Evolutionary conservation across 2,329 filamentous ascomycete genomes (phyloP).

Genomic region (Raffaelea ambrosiae): DNA sequence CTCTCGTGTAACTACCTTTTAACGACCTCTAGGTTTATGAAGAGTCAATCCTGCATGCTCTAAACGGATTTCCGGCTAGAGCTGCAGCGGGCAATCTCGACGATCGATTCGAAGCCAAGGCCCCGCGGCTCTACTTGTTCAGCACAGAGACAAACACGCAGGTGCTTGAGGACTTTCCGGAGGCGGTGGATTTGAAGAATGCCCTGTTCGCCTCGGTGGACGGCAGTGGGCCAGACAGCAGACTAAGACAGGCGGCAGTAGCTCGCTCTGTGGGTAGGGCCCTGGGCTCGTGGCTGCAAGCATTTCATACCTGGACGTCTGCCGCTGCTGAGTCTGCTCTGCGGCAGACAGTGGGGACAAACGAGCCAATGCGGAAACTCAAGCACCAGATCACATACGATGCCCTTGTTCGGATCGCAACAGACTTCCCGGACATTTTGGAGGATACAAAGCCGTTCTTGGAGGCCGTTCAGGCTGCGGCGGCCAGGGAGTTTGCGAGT

Average conservation of each 20-base stretch:
- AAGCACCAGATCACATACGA: slow-evolving; percentile 29
- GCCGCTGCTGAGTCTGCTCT: slow-evolving; percentile 14
- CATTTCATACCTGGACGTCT: slow-evolving; percentile 26
- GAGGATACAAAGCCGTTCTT: slow-evolving; percentile 18
- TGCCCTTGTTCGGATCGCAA: slow-evolving; percentile 22
- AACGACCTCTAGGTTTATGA: slow-evolving; percentile 17
- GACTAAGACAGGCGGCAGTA: not conserved
- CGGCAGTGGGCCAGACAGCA: not conserved
- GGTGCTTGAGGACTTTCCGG: slow-evolving; percentile 26
- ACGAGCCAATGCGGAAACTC: slow-evolving; percentile 25
- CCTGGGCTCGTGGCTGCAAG: slow-evolving; percentile 23
- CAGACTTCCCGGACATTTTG: slow-evolving; percentile 22
- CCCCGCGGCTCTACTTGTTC: slow-evolving; percentile 25
- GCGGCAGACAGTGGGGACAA: slow-evolving; percentile 14
- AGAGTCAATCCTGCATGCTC: slow-evolving; percentile 19
- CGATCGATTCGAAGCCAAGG: slow-evolving; percentile 13
- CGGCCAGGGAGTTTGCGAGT: slow-evolving; percentile 18
- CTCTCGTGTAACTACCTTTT: not conserved
- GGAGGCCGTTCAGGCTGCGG: slow-evolving; percentile 19
- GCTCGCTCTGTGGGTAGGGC: slow-evolving; percentile 18
- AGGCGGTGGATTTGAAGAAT: slow-evolving; percentile 23
- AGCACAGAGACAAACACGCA: slow-evolving; percentile 23
- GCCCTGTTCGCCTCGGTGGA: slow-evolving; percentile 15
- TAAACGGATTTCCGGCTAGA: slow-evolving; percentile 11
- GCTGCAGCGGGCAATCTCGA: not conserved